phyloP scores from a whole-genome alignment of 805 yeast species.

The Saccharomycopsis capsularis region DNA sequence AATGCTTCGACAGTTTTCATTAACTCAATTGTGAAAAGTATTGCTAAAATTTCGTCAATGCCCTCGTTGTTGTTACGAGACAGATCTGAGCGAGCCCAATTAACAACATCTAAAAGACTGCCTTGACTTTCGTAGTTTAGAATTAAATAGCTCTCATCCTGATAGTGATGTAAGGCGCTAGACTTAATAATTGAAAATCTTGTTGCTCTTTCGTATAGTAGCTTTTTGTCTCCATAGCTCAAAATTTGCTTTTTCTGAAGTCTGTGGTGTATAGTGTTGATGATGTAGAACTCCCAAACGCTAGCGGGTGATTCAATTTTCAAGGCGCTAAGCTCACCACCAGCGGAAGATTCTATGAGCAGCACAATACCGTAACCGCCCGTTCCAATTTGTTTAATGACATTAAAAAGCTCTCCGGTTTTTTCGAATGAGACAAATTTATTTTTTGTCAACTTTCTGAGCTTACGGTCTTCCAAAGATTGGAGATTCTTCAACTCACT shows the following conservation, averaged over 20 bases:
- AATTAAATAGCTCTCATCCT: slow-evolving; percentile 63
- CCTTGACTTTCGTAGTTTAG: slow-evolving; percentile 65
- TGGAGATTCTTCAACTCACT: too few relatives aligned
- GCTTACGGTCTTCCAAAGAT: too few relatives aligned
- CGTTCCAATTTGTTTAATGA: slow-evolving; percentile 46
- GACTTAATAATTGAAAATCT: slow-evolving; percentile 41
- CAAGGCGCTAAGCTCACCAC: slow-evolving; percentile 54
- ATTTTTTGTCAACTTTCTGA: too few relatives aligned
- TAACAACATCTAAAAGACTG: slow-evolving; percentile 62
- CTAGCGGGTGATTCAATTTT: slow-evolving; percentile 66
- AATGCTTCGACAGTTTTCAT: slow-evolving; percentile 50
- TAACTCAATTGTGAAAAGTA: slow-evolving; percentile 60
- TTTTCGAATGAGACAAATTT: too few relatives aligned
- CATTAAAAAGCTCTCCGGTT: too few relatives aligned
- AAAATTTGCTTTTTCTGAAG: slow-evolving; percentile 19
- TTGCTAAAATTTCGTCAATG: slow-evolving; percentile 55
- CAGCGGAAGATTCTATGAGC: slow-evolving; percentile 50
- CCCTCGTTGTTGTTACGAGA: slow-evolving; percentile 24
- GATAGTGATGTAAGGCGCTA: slow-evolving; percentile 45
- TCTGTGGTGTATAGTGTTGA: slow-evolving; percentile 47
- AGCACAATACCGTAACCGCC: slow-evolving; percentile 81
- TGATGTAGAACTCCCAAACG: slow-evolving; percentile 76
- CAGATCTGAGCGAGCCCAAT: slow-evolving; percentile 30
- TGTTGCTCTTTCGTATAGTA: not conserved
- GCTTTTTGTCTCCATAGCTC: not conserved